Base-by-base conservation (phyloP, 805 yeast species). In the Isabelozyma gotoi region DNA sequence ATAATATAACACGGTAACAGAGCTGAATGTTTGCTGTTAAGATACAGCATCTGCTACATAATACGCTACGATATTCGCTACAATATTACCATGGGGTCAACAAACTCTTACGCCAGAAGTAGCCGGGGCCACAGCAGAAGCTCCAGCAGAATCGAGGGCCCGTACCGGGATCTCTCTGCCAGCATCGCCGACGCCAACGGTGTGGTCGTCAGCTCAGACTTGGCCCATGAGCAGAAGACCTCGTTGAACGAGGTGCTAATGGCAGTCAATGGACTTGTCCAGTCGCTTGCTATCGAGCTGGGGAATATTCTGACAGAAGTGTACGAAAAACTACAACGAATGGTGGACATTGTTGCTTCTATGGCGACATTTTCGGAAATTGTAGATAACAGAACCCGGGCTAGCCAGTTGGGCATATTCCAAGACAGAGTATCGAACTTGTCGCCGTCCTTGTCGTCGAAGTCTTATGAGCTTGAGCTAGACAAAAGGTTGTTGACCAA, bases 391-490 rank as follows among this genome's bases (percentile, higher is more conserved):
- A 24, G 12, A n/a, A 24, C 29, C 5, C 29, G 29, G 12, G 29
- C 29, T n/a, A 24, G 35, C 27, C 40, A 38, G 20, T 36, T 35
- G n/a, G 49, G 50, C 5, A 36, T 44, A 29, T 45, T 47, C 27
- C 49, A 45, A 33, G 48, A 45, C 32, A 19, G 46, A 16, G 14
- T 42, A 20, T 16, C 46, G 18, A 49, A 41, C 32, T 33, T 45
- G 21, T 47, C 50, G 18, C 53, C 51, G 10, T 47, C 55, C n/a
- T 34, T 47, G 3, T 49, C 55, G 2, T 18, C 49, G 3, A 39
- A 39, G n/a, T 42, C 47, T 5, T 10, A 24, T 4, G n/a, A n/a
- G n/a, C n/a, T n/a, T n/a, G n/a, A n/a, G n/a, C n/a, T n/a, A n/a
- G n/a, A n/a, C n/a, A n/a, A n/a, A n/a, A n/a, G n/a, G n/a, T n/a